These are phyloP conservation scores for Holtermanniella nyarrowii DNA, from an alignment of 768 basidiomycete species.

Conservation along the genomic window DNA sequence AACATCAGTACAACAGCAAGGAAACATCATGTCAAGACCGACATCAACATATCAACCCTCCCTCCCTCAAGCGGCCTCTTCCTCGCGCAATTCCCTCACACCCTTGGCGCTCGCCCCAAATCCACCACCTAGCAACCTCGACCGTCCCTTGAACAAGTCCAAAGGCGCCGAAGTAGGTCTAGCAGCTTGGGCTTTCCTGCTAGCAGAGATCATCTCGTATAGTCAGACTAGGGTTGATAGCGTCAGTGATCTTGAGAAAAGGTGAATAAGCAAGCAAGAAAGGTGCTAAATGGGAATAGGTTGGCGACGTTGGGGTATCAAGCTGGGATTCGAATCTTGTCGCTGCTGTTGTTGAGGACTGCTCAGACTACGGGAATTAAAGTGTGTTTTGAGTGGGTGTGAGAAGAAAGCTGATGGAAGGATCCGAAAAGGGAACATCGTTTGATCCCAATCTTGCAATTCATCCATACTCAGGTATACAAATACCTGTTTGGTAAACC, in stretches of 20 bases:
- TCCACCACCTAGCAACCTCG: conserved; percentile 59
- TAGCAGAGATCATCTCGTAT: conserved; percentile 89
- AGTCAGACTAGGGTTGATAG: conserved; percentile 91
- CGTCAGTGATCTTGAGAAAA: conserved; percentile 87
- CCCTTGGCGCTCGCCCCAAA: too few species aligned
- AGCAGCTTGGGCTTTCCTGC: conserved; percentile 77
- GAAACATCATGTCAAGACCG: background rate
- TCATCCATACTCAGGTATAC: conserved; percentile 92
- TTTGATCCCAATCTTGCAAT: conserved; percentile 82
- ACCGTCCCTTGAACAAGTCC: conserved; percentile 78
- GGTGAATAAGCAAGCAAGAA: conserved; percentile 46
- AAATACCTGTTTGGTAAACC: conserved; percentile 83
- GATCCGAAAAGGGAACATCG: conserved; percentile 87
- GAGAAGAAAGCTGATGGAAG: conserved; percentile 42
- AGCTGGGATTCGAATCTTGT: conserved; percentile 69
- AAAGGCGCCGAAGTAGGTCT: conserved; percentile 71
- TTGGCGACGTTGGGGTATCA: conserved; percentile 89
- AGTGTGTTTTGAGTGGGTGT: conserved; percentile 16
- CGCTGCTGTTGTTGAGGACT: conserved; percentile 35
- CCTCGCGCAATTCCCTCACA: background rate
- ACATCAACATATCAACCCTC: background rate
- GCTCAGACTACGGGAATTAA: conserved; percentile 32
- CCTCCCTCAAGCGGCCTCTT: background rate
- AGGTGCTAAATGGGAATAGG: conserved; percentile 43
- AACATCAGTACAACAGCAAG: too few species aligned